phyloP scores from a whole-genome alignment of 352 stramenopile species.

The Blastocystis sp. region DNA sequence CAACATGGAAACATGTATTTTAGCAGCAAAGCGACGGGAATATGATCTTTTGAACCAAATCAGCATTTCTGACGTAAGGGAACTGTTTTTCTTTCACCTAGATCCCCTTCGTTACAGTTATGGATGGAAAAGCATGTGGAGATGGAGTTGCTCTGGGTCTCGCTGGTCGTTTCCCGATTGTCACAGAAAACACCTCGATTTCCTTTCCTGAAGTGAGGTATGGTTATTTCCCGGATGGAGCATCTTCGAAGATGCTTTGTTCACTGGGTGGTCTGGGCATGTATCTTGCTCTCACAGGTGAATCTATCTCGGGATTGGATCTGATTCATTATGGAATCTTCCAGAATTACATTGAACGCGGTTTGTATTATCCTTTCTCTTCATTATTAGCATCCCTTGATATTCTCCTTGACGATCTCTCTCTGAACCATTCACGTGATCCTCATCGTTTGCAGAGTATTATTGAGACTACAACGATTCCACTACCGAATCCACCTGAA shows the following conservation, averaged over 20 bases:
- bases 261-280: conserved; percentile 45
- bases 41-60: conserved; percentile 49
- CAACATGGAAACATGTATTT: neutral
- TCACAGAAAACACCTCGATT: neutral
- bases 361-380: neutral
- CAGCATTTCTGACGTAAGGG: neutral
- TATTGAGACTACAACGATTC: neutral
- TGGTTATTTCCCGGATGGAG: conserved; percentile 38
- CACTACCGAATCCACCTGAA: neutral
- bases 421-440: neutral
- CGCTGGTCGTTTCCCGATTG: conserved; percentile 18
- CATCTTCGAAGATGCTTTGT: conserved; percentile 19
- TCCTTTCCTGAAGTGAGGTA: neutral
- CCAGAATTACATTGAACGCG: conserved; percentile 11
- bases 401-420: conserved; percentile 1
- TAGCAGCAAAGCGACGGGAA: conserved; percentile 17
- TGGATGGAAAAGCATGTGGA: neutral
- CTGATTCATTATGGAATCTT: conserved; percentile 8
- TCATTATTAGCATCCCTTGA: neutral
- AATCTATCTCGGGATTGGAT: neutral
- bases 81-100: neutral
- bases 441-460: neutral
- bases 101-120: conserved; percentile 27
- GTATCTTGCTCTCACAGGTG: conserved; percentile 36
- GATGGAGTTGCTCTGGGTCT: neutral